Evolutionary conservation across 129 eudicot species (phyloP).

Genomic region (Artemisia tridentata): DNA sequence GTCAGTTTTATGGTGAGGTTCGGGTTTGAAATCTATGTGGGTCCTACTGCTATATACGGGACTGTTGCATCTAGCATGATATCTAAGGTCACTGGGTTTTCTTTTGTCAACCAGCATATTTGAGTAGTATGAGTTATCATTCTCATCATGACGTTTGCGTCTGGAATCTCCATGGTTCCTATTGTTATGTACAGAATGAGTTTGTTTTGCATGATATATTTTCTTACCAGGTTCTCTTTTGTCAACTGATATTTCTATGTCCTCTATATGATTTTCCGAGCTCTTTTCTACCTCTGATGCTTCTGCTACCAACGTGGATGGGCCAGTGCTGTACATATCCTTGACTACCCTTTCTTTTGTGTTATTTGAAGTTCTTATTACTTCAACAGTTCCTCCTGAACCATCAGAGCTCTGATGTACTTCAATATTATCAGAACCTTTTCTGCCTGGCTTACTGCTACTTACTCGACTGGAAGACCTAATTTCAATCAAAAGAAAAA

Average conservation of each 20-base stretch:
- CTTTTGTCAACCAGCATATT: slow-evolving; percentile 14
- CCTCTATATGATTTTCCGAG: slow-evolving; percentile 26
- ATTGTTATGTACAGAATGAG: slow-evolving; percentile 19
- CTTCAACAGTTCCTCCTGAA: slow-evolving; percentile 40
- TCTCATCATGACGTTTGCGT: slow-evolving; percentile 13
- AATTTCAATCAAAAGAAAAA: slow-evolving; percentile 3
- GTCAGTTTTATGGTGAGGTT: slow-evolving; percentile 23
- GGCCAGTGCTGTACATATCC: slow-evolving; percentile 30
- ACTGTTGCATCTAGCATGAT: slow-evolving; percentile 35
- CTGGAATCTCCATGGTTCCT: slow-evolving; percentile 13
- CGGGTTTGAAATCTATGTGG: slow-evolving; percentile 2
- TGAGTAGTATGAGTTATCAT: slow-evolving; percentile 14
- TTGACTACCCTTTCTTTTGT: not conserved
- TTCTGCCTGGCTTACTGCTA: slow-evolving; percentile 21
- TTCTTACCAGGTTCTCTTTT: slow-evolving; percentile 18
- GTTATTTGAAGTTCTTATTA: slow-evolving; percentile 23
- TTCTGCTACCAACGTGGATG: slow-evolving; percentile 30
- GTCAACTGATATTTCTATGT: slow-evolving; percentile 24
- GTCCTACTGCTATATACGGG: slow-evolving; percentile 25
- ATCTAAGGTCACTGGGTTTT: slow-evolving; percentile 23
- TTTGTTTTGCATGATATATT: slow-evolving; percentile 32
- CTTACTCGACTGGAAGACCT: slow-evolving; percentile 36
- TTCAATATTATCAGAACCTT: slow-evolving; percentile 28
- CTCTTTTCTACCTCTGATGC: slow-evolving; percentile 26
- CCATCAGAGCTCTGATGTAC: slow-evolving; percentile 36